Percentiles rank a stretch among this genome's conserved stretches.
phyloP scores from a whole-genome alignment of 2,329 filamentous ascomycete species.

The Aureobasidium sp. region DNA sequence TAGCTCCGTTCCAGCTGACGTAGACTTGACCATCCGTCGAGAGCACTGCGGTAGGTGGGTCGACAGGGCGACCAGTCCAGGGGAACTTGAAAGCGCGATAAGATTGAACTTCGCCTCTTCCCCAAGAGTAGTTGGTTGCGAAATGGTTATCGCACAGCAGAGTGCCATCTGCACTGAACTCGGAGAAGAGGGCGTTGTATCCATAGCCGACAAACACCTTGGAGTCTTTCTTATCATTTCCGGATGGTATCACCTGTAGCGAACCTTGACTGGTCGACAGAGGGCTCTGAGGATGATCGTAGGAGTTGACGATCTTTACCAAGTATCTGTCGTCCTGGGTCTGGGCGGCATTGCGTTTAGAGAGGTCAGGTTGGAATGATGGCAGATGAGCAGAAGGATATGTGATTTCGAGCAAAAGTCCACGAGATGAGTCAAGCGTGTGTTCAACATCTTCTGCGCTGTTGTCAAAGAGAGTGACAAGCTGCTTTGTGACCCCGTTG shows the following conservation, averaged over 20 bases:
- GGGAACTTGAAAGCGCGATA: conserved; percentile 22
- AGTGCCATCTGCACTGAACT: conserved; percentile 19
- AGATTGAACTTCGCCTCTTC: conserved; percentile 21
- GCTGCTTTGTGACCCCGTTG: conserved; percentile 16
- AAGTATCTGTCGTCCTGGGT: conserved; percentile 16
- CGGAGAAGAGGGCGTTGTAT: conserved; percentile 22
- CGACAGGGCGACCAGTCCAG: conserved; percentile 20
- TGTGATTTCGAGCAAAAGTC: conserved; percentile 25
- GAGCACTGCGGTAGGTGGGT: conserved; percentile 14
- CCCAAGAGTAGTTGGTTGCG: conserved; percentile 20
- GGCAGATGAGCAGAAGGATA: conserved; percentile 18
- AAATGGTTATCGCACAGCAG: conserved; percentile 22
- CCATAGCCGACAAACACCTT: conserved; percentile 22
- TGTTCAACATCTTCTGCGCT: conserved; percentile 31
- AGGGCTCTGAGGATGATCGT: conserved; percentile 20
- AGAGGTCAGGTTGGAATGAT: neutral
- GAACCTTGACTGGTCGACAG: conserved; percentile 21
- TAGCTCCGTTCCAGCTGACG: conserved; percentile 24
- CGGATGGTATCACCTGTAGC: conserved; percentile 17
- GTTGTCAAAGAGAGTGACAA: conserved; percentile 38
- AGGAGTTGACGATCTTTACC: conserved; percentile 23
- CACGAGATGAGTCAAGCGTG: conserved; percentile 24
- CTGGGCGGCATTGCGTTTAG: neutral
- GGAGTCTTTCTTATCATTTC: conserved; percentile 9
- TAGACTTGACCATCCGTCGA: conserved; percentile 11